These are phyloP conservation scores for Flammula alnicola DNA, from an alignment of 1,284 basidiomycete species.

Conservation along the genomic window DNA sequence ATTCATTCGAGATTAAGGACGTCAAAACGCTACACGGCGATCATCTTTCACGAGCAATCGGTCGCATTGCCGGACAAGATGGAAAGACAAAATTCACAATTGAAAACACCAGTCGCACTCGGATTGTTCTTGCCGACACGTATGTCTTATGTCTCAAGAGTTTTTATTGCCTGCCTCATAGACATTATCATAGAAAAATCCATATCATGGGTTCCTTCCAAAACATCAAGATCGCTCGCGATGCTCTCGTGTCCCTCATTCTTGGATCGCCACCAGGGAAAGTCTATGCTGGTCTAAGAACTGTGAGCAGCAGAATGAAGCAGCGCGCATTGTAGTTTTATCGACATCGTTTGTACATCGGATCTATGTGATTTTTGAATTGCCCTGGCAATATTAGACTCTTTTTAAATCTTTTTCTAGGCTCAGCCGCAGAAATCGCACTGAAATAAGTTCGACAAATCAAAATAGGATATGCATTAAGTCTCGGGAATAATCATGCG, in stretches of 20 bases:
- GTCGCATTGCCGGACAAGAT: conserved; percentile 97
- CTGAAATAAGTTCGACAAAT: conserved; percentile 3
- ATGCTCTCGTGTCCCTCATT: conserved; percentile 95
- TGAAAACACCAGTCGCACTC: conserved; percentile 94
- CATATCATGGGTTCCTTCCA: conserved; percentile 94
- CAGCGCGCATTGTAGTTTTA: conserved; percentile 73
- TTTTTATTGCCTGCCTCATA: conserved; percentile 7
- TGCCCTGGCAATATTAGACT: conserved; percentile 5
- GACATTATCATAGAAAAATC: conserved; percentile 68
- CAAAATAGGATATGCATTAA: neutral
- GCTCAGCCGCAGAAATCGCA: too few relatives aligned
- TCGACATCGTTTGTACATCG: conserved; percentile 12
- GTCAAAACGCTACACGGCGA: conserved; percentile 98
- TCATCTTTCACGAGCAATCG: conserved; percentile 94
- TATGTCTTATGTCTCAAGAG: conserved; percentile 45
- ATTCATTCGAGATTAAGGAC: conserved; percentile 99
- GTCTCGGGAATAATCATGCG: neutral
- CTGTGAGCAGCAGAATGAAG: conserved; percentile 91
- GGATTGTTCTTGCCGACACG: conserved; percentile 97
- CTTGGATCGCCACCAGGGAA: conserved; percentile 96
- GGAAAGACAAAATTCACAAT: conserved; percentile 99
- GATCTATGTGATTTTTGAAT: conserved; percentile 10
- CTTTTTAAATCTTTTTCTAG: neutral
- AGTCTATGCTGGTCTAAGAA: conserved; percentile 90
- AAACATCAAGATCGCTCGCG: conserved; percentile 97